Conservation (phyloP, 495 filamentous ascomycete species). For the Viridothelium virens region DNA sequence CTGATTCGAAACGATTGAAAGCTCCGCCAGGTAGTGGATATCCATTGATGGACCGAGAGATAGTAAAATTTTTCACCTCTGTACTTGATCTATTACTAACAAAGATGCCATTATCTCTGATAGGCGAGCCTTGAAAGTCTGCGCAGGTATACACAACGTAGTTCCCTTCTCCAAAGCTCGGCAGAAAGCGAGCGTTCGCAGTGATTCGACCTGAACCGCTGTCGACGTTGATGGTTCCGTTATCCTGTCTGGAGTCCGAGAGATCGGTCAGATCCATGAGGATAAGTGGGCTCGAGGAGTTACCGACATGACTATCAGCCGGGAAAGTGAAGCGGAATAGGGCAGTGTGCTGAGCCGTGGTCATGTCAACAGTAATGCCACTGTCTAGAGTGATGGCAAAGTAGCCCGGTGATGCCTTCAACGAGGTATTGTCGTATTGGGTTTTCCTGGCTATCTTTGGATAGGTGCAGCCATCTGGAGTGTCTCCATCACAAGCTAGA, state of each 20-base stretch:
- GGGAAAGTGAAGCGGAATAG: constrained; percentile 65
- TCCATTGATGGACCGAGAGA: constrained; percentile 42
- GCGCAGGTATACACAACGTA: constrained; percentile 61
- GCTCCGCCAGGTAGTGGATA: constrained; percentile 52
- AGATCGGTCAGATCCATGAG: constrained; percentile 61
- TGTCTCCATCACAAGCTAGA: constrained; percentile 53
- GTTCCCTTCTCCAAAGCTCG: constrained; percentile 60
- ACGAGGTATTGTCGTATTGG: constrained; percentile 41
- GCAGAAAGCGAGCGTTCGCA: constrained; percentile 57
- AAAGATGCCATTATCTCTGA: constrained; percentile 62
- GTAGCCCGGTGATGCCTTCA: constrained; percentile 57
- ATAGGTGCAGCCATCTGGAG: constrained; percentile 58
- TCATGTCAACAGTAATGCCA: constrained; percentile 61
- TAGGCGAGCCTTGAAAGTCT: constrained; percentile 55
- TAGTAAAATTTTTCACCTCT: constrained; percentile 45
- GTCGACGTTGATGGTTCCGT: constrained; percentile 51
- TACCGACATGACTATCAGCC: constrained; percentile 30
- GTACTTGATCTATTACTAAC: constrained; percentile 50
- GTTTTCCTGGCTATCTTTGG: constrained; percentile 45
- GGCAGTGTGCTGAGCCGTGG: constrained; percentile 53
- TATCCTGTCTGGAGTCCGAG: constrained; percentile 50
- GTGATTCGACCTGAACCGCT: constrained; percentile 52
- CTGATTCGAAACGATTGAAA: constrained; percentile 49
- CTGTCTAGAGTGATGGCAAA: constrained; percentile 55
- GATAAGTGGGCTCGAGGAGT: constrained; percentile 49